A percentile compares a stretch with the other conserved stretches of the same genome.
phyloP scores from a whole-genome alignment of 352 stramenopile genomes.

The Phytophthora palmivora region DNA sequence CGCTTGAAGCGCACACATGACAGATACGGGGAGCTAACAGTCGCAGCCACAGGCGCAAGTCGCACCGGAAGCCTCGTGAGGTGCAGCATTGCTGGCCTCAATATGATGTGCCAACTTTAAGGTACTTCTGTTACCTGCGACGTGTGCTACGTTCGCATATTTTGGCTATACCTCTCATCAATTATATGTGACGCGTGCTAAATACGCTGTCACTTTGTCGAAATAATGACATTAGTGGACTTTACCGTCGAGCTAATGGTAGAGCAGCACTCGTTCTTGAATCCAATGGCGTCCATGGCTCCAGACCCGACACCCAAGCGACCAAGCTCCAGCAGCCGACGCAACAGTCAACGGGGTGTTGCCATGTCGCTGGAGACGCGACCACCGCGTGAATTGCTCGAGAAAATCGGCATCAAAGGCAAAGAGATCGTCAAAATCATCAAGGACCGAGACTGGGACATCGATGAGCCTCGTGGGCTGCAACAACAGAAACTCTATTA shows the following conservation, averaged over 20 bases:
- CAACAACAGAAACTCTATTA: slow-evolving; percentile 41
- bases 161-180: neutral
- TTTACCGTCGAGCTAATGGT: too few relatives aligned
- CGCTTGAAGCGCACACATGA: slow-evolving; percentile 42
- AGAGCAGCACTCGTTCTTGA: neutral
- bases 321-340: neutral
- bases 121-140: neutral
- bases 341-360: slow-evolving; percentile 19
- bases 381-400: slow-evolving; percentile 30
- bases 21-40: slow-evolving; percentile 15
- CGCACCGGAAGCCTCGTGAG: slow-evolving; percentile 24
- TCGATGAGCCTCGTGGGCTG: slow-evolving; percentile 29
- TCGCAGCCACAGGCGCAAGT: slow-evolving; percentile 3
- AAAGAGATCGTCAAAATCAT: slow-evolving; percentile 45
- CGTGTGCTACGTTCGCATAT: slow-evolving; percentile 1
- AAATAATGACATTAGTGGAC: neutral
- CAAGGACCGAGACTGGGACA: slow-evolving; percentile 24
- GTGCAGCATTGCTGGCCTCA: slow-evolving; percentile 29
- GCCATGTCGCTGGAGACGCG: slow-evolving; percentile 33
- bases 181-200: too few relatives aligned
- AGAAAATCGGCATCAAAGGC: slow-evolving; percentile 34
- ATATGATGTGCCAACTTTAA: neutral
- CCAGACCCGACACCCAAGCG: slow-evolving; percentile 1
- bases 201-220: too few relatives aligned
- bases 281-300: neutral